Percentiles rank a stretch among this genome's conserved stretches.
Evolutionary conservation across 352 stramenopile genomes (phyloP).

Genomic region (Phytophthora vignae): DNA sequence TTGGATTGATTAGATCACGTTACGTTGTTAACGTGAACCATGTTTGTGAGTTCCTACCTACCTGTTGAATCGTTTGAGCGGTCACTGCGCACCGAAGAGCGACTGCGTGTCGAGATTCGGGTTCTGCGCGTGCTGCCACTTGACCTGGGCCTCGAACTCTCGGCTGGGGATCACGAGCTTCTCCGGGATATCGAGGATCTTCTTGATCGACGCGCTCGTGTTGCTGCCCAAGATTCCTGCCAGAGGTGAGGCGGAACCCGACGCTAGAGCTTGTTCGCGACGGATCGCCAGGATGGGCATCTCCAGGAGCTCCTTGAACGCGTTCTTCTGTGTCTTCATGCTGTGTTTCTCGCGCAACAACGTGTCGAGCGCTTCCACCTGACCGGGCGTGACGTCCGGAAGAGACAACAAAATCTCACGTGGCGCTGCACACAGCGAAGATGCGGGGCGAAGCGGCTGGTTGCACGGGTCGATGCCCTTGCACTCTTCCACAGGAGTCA

Average conservation of each 20-base stretch:
- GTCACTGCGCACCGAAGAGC: conserved; percentile 55
- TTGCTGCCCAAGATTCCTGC: conserved; percentile 29
- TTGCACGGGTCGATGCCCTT: conserved; percentile 86
- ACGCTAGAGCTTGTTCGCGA: conserved; percentile 45
- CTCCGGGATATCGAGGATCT: conserved; percentile 74
- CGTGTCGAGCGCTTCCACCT: conserved; percentile 59
- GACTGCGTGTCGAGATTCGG: conserved; percentile 55
- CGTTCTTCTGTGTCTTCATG: conserved; percentile 86
- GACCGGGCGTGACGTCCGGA: conserved; percentile 47
- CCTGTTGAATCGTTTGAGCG: conserved; percentile 6
- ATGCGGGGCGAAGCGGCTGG: conserved; percentile 59
- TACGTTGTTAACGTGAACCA: neutral
- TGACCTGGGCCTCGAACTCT: conserved; percentile 53
- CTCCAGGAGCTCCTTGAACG: conserved; percentile 82
- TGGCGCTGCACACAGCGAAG: conserved; percentile 51
- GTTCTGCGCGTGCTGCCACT: conserved; percentile 61
- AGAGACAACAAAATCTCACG: conserved; percentile 71
- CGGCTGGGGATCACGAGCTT: conserved; percentile 69
- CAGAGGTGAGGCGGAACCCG: conserved; percentile 45
- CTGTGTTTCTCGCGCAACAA: conserved; percentile 78
- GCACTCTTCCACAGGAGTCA: conserved; percentile 79
- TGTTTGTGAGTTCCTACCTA: conserved; percentile 11
- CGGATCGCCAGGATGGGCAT: conserved; percentile 64
- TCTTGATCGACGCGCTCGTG: conserved; percentile 46
- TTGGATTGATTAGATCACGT: conserved; percentile 14